Conservation (phyloP, 306 rosid genomes). For the Hippophae gyantsensis region DNA sequence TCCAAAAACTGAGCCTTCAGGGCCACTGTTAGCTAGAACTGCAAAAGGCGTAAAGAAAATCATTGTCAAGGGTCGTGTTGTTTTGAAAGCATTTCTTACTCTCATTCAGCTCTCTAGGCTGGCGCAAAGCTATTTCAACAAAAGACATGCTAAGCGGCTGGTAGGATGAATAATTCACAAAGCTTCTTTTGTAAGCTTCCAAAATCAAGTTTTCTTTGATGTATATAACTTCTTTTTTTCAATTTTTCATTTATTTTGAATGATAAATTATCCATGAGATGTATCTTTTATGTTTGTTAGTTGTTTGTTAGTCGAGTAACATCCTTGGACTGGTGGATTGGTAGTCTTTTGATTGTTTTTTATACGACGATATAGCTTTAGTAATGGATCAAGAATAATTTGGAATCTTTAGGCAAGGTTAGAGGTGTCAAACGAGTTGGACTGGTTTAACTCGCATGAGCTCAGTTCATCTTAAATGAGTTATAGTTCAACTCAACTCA, state of each 20-base stretch:
- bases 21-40: conserved; percentile 45
- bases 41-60: conserved; percentile 58
- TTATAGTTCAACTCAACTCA: too few relatives aligned
- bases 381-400: too few relatives aligned
- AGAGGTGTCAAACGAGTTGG: too few relatives aligned
- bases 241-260: neutral
- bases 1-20: conserved; percentile 30
- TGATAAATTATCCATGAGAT: too few relatives aligned
- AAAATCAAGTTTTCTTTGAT: conserved; percentile 10
- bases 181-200: conserved; percentile 17
- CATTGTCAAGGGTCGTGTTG: conserved; percentile 60
- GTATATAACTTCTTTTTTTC: conserved; percentile 2
- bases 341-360: too few relatives aligned
- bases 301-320: too few relatives aligned
- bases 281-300: too few relatives aligned
- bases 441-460: too few relatives aligned
- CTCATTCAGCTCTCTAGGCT: conserved; percentile 42
- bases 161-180: conserved; percentile 3
- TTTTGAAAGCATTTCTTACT: conserved; percentile 53
- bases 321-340: too few relatives aligned
- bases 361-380: too few relatives aligned
- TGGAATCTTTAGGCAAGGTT: too few relatives aligned
- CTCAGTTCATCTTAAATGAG: too few relatives aligned
- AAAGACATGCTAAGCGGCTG: conserved; percentile 24
- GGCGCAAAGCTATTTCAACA: conserved; percentile 38